Base-by-base conservation (phyloP, 306 rosid species). In the Pyrus pyrifolia region DNA sequence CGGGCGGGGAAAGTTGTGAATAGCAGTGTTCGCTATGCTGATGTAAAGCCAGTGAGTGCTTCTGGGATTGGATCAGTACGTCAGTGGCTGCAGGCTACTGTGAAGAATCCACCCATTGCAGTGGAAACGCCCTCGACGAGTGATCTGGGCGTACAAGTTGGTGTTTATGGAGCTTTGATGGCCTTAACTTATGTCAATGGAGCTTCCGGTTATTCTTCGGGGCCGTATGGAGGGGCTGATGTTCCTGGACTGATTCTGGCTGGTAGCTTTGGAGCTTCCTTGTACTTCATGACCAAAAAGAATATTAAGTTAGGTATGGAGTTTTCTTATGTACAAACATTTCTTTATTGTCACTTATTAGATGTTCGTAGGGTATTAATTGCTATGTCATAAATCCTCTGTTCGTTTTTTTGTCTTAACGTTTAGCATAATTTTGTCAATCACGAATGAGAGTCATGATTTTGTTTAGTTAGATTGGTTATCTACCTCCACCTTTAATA, bases 231-330 rank as follows among this genome's bases (percentile, higher is more conserved):
- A 10, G 99, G 89, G 61, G 89, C 92, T 13, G 97, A 95, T 89
- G 91, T 92, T 76, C 91, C 99, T 31, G 99, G 99, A 81, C 91
- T 95, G 79, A 87, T 95, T 79, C 87, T 95, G 93, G 99, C 99
- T 70, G 96, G 99, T 81, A 95, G 99, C 84, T 95, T 95, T 88
- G 99, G 99, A 73, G 99, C 93, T 88, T 92, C 97, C 83, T 81
- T 95, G 85, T 95, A 92, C 86, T 95, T 95, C 83, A 84, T 95
- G 97, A 90, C 99, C 49, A 92, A 89, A 80, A 92, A 79, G 86
- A 95, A 92, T 79, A 87, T 89, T 27, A 95, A 95, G 84, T 76
- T 91, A 77, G 99, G 99, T 95, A 85, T 79, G 83, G 75, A 79
- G 33, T 69, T 78, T 81, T 82, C 44, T 76, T 70, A 8, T 63